Base-by-base conservation (phyloP, 345 rosid genomes). In the Arabidopsis thaliana region DNA sequence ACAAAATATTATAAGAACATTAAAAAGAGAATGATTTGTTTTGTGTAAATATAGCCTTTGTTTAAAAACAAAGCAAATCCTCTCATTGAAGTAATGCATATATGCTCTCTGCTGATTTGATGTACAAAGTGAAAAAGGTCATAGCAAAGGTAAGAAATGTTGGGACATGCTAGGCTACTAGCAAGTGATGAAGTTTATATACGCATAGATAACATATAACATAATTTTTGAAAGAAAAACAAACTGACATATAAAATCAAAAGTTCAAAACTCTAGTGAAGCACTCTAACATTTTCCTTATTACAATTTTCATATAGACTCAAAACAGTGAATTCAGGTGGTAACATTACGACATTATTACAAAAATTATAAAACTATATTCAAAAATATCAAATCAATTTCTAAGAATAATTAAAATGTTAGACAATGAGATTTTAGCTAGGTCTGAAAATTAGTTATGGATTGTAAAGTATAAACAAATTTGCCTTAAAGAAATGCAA, bases 71-170 rank as follows among this genome's bases (percentile, higher is more conserved):
- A 81, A 80, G 82, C 85, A 79, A 79, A 77, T 50, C 87, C 79
- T 65, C 65, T 24, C 51, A 56, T 23, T 50, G 84, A 87, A 86
- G 93, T 75, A 86, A 91, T 72, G 96, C 57, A 88, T 80, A 82
- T 84, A 82, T 79, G 75, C 89, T 63, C 63, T 74, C 7, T 68
- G 22, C 37, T 59, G 34, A 46, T 66, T 30, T 69, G 56, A 32
- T 66, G 59, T 59, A 50, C 69, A 75, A 67, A 59, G 67, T 59
- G 61, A 32, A 41, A 62, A 59, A 59, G 38, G 30, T 33, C 41
- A 9, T 30, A 8, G 3, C 37, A 49, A 75, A 59, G 23, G 68
- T 67, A 49, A 6, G 2, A 75, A 49, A 65, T 28, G 10, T 37
- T 4, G 23, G 25, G n/a, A 52, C 20, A 58, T 9, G 42, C 49